Evolutionary conservation across 2,329 filamentous ascomycete species (phyloP).

Genomic region (Bipolaris sorokiniana): DNA sequence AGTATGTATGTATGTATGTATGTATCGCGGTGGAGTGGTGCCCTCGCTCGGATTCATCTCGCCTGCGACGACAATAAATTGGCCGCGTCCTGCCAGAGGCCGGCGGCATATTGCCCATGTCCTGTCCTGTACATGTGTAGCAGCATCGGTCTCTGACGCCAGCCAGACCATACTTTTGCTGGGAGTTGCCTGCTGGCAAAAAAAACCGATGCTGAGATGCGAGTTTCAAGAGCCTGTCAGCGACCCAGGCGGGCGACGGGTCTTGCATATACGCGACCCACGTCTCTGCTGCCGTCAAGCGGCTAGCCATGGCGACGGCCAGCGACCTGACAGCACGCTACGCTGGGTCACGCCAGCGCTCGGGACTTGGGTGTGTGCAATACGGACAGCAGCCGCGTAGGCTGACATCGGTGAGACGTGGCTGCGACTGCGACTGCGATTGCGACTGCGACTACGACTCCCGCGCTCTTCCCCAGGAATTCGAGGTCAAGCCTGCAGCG

Average conservation of each 20-base stretch:
- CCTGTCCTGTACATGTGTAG: background rate
- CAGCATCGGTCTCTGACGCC: conserved; percentile 24
- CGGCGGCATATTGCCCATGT: conserved; percentile 26
- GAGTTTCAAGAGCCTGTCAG: conserved; percentile 33
- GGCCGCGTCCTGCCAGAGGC: conserved; percentile 22
- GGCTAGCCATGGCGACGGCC: conserved; percentile 32
- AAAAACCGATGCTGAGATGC: conserved; percentile 21
- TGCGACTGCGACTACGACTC: background rate
- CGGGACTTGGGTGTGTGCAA: background rate
- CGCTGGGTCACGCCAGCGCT: conserved; percentile 6
- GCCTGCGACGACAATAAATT: conserved; percentile 24
- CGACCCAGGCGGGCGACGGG: conserved; percentile 23
- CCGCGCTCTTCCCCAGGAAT: conserved; percentile 19
- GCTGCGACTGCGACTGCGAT: background rate
- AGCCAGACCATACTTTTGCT: conserved; percentile 6
- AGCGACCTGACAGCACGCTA: conserved; percentile 28
- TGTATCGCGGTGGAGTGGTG: background rate
- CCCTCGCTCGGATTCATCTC: conserved; percentile 19
- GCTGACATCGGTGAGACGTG: conserved; percentile 11
- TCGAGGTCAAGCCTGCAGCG: conserved; percentile 16
- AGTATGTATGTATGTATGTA: background rate
- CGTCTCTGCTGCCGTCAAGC: conserved; percentile 26
- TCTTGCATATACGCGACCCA: conserved; percentile 28
- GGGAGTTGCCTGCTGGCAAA: conserved; percentile 12
- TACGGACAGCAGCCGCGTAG: conserved; percentile 1